Base-by-base conservation (phyloP, 495 filamentous ascomycete species). In the Tetracladium setigerum region DNA sequence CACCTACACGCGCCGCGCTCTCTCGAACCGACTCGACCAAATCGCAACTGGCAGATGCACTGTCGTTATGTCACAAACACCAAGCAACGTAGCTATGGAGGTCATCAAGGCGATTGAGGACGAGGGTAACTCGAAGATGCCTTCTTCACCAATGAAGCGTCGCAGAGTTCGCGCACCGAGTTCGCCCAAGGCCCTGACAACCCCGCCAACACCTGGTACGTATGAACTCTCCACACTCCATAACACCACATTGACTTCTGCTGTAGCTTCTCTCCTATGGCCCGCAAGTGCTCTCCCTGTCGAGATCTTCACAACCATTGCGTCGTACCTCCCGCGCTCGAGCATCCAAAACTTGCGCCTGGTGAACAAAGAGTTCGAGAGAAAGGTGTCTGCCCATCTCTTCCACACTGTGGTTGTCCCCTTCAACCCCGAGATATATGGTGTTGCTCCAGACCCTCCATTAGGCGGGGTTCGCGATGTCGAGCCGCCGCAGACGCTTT, bases 401-500 rank as follows among this genome's bases (percentile, higher is more conserved):
- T 78, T 80, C 52, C 53, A 59, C 32, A 67, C 68, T 5, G 63
- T 74, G 7, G 76, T 81, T 9, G 72, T 81, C 2, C 67, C 67
- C 6, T 75, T 82, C 54, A 69, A 66, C 19, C 65, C 70, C 0
- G 71, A 76, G 45, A 70, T 78, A 12, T 76, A 73, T 53, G 65
- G 67, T 14, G 69, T 68, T 55, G 30, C 14, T 13, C 31, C 51
- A 35, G 52, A 55, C 14, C 18, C 39, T 3, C 13, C 32, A 19
- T 16, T 18, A 0, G 22, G 39, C n/a, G 22, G 45, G 4, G 13
- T 24, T 8, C 31, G 10, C 9, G 22, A 44, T 17, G 34, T 11
- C 22, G 39, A 45, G 31, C 8, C 30, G 14, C 5, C 24, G 9
- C 46, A 44, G 48, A 44, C 16, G 52, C 53, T 14, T 47, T 57